Percentiles rank a stretch among this genome's conserved stretches.
phyloP scores from a whole-genome alignment of 108 stramenopile species.

The Pseudonitzschia delicatissima region DNA sequence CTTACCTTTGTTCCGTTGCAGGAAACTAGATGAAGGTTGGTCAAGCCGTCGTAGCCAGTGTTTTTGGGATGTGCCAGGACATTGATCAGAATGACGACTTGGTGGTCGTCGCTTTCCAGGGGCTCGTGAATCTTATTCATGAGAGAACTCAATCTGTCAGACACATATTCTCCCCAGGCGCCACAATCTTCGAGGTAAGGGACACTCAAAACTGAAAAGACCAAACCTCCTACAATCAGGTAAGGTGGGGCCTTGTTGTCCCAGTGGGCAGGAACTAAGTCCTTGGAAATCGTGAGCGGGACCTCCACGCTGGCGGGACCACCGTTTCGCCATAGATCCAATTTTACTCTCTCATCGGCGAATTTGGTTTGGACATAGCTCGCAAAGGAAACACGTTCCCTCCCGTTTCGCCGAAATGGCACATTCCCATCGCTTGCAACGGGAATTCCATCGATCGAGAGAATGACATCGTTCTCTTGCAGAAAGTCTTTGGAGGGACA shows the following conservation, averaged over 20 bases:
- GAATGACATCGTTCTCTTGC: constrained; percentile 44
- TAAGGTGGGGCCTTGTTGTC: constrained; percentile 52
- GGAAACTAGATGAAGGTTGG: constrained; percentile 44
- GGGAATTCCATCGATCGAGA: constrained; percentile 47
- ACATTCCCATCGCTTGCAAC: constrained; percentile 57
- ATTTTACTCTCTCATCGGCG: constrained; percentile 30
- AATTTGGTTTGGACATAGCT: constrained; percentile 55
- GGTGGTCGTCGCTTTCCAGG: constrained; percentile 37
- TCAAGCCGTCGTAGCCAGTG: constrained; percentile 46
- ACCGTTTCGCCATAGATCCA: constrained; percentile 45
- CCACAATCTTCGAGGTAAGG: constrained; percentile 51
- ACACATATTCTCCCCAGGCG: constrained; percentile 53
- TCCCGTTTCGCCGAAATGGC: constrained; percentile 40
- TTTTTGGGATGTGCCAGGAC: constrained; percentile 52
- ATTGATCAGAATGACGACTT: constrained; percentile 52
- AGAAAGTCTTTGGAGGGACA: constrained; percentile 41
- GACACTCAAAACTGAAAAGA: constrained; percentile 50
- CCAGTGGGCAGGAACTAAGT: constrained; percentile 49
- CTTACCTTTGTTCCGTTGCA: constrained; percentile 46
- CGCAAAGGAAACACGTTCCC: constrained; percentile 45
- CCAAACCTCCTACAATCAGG: constrained; percentile 52
- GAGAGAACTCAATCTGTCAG: constrained; percentile 46
- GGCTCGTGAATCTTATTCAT: constrained; percentile 35
- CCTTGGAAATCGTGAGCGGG: constrained; percentile 27
- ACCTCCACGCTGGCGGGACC: constrained; percentile 23